phyloP scores from a whole-genome alignment of 176 grass and related monocot genomes.

The Themeda triandra region DNA sequence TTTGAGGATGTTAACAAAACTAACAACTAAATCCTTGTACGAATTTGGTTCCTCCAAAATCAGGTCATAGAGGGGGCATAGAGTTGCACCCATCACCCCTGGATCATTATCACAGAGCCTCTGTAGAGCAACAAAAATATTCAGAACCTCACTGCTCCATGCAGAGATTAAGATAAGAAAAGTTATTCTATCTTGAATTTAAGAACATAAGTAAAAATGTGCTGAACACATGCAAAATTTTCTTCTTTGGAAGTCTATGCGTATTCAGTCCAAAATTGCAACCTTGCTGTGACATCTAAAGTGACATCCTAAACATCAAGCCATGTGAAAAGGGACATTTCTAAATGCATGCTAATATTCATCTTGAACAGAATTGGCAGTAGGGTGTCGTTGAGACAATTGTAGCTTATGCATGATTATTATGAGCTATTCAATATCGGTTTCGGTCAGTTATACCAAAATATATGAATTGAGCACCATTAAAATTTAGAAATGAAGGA shows the following conservation, averaged over 20 bases:
- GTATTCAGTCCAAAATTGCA: neutral
- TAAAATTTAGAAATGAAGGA: neutral
- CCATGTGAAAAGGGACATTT: neutral
- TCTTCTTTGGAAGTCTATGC: neutral
- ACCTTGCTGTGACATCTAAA: neutral
- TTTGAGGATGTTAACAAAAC: constrained; percentile 98
- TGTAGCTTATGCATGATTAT: neutral
- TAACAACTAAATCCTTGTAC: constrained; percentile 93
- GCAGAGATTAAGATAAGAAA: neutral
- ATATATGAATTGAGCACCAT: neutral
- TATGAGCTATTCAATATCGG: neutral
- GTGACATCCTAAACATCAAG: neutral
- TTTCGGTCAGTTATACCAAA: neutral
- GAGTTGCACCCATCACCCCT: constrained; percentile 93
- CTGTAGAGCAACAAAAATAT: constrained; percentile 40
- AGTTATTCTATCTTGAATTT: neutral
- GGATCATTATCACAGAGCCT: constrained; percentile 95
- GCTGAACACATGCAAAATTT: neutral
- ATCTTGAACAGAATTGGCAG: neutral
- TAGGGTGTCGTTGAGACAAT: neutral
- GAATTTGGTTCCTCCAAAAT: constrained; percentile 84
- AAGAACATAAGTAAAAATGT: neutral
- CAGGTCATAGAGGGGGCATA: constrained; percentile 88
- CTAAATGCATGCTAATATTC: neutral
- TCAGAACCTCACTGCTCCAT: neutral